Conservation (phyloP, 176 grass and related monocot species). For the Eleusine coracana region DNA sequence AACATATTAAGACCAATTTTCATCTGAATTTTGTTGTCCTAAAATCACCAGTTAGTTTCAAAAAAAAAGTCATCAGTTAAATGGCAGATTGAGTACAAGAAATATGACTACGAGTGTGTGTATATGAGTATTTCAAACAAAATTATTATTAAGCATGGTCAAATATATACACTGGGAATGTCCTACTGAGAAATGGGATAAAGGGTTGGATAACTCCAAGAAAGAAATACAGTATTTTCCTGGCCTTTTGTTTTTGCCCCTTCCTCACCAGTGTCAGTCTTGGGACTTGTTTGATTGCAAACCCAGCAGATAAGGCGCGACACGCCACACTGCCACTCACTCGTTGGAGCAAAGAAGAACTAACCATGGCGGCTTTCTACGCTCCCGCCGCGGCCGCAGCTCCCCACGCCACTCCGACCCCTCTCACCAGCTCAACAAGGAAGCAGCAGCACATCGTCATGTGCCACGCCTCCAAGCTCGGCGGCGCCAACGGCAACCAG, state of each 20-base stretch:
- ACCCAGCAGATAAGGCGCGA: conserved; percentile 34
- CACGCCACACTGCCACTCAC: conserved; percentile 27
- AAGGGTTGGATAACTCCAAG: background rate
- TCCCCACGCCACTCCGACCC: conserved; percentile 12
- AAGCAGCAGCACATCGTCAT: conserved; percentile 42
- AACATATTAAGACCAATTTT: too few relatives aligned
- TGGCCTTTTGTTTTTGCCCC: background rate
- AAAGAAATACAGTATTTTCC: background rate
- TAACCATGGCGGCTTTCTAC: conserved; percentile 47
- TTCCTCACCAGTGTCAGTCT: background rate
- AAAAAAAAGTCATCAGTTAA: too few relatives aligned
- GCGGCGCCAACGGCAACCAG: background rate
- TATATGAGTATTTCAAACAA: background rate
- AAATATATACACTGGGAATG: background rate
- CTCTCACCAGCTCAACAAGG: conserved; percentile 6
- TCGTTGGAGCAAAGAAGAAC: background rate
- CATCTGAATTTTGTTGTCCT: too few relatives aligned
- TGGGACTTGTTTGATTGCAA: background rate
- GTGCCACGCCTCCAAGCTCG: conserved; percentile 23
- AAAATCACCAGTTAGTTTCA: too few relatives aligned
- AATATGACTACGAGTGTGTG: too few relatives aligned
- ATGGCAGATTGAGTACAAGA: too few relatives aligned
- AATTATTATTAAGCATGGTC: background rate
- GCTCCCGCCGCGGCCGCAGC: conserved; percentile 29
- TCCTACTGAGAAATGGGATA: background rate